Percentiles rank a stretch among this genome's conserved stretches.
These are phyloP conservation scores for Anthoceros angustus DNA, from an alignment of 225 moss, liverwort and hornwort genomes.

Conservation along the genomic window DNA sequence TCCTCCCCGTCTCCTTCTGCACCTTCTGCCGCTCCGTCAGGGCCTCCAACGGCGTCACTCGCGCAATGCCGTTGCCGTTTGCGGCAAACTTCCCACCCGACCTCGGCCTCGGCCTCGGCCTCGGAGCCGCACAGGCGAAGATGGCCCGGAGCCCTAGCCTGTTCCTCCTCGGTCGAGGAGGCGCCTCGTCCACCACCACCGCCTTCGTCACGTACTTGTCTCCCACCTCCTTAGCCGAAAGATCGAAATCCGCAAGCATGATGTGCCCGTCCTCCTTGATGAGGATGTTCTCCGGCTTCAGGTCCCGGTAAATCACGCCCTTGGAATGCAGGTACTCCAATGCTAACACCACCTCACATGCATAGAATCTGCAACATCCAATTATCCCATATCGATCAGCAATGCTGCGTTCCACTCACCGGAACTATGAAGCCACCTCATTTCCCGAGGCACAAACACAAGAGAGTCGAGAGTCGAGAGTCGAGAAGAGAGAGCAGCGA, in stretches of 20 bases:
- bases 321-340: slow-evolving; percentile 30
- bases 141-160: background rate
- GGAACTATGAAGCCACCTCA: background rate
- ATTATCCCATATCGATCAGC: background rate
- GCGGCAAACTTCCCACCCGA: too few species aligned
- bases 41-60: slow-evolving; percentile 2
- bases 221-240: slow-evolving; percentile 10
- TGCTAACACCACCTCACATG: slow-evolving; percentile 26
- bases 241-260: slow-evolving; percentile 42
- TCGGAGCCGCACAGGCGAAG: background rate
- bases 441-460: background rate
- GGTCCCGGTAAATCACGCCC: slow-evolving; percentile 33
- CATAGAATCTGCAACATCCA: slow-evolving; percentile 22
- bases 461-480: background rate
- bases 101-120: background rate
- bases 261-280: slow-evolving; percentile 27
- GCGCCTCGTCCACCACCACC: background rate
- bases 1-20: slow-evolving; percentile 12
- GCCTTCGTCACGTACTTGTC: background rate
- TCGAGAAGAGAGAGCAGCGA: background rate
- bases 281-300: slow-evolving; percentile 48
- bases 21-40: slow-evolving; percentile 7
- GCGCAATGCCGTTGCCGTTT: background rate
- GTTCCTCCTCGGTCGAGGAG: background rate
- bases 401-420: too few species aligned